Base-by-base conservation (phyloP, 1,284 basidiomycete species). In the Ceratobasidium sp. region DNA sequence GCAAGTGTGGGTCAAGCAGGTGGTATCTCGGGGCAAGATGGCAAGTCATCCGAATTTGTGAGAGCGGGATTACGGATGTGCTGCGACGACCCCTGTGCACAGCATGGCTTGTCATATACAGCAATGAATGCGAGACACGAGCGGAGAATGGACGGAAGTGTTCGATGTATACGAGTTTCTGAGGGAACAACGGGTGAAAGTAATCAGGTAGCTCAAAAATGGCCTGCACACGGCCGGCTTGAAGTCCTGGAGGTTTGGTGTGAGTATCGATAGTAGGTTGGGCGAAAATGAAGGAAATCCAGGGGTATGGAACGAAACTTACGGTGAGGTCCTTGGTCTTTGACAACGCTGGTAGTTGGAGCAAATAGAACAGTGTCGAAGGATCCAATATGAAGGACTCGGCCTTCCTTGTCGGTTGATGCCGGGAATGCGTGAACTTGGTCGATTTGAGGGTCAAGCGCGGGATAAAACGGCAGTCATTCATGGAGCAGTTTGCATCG, bases 81-180 rank as follows among this genome's bases (percentile, higher is more conserved):
- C 1, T 6, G 13, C 31, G 31, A 37, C 27, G 46, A 6, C 46
- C 27, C 13, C 7, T 27, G 16, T n/a, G 7, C n/a, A 22, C 8
- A 3, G n/a, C n/a, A 19, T 49, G 48, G 19, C 27, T 56, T 13
- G 54, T 31, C 1, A 24, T 31, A 16, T 56, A n/a, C 14, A 56
- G 41, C 41, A 19, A 2, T 43, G 11, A 2, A 2, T 19, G 27
- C 27, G 19, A 19, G 14, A 3, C 6, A 14, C 7, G 54, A 6
- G 13, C n/a, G 27, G 54, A 22, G 19, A 68, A 56, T 6, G 65
- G 37, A 7, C 6, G 1, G 29, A 68, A 68, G 6, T 37, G 16
- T n/a, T 68, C 65, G 13, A 68, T 29, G 29, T 68, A 68, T 2
- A 56, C 65, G 2, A 68, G 24, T 19, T 49, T 49, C 1, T 41